Evolutionary conservation across 2,329 filamentous ascomycete species (phyloP).

Genomic region (Cladophialophora exuberans): DNA sequence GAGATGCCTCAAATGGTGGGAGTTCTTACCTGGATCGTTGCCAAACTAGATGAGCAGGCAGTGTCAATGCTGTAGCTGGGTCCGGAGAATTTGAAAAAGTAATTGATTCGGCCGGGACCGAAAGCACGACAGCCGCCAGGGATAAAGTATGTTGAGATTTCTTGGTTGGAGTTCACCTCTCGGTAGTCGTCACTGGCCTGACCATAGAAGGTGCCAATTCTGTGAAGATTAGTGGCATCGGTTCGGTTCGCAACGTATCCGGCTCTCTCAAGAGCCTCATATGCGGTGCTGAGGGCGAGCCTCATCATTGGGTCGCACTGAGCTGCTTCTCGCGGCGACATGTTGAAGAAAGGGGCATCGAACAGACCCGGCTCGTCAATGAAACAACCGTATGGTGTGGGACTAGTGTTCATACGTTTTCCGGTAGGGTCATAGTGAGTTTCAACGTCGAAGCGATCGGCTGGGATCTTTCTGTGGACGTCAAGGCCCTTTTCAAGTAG

Average conservation of each 20-base stretch:
- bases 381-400: conserved; percentile 41
- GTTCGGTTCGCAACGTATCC: conserved; percentile 70
- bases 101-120: conserved; percentile 49
- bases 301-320: conserved; percentile 53
- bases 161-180: conserved; percentile 33
- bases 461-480: conserved; percentile 35
- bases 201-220: conserved; percentile 68
- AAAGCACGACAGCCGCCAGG: conserved; percentile 30
- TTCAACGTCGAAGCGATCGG: conserved; percentile 40
- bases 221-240: conserved; percentile 59
- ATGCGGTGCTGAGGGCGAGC: conserved; percentile 68
- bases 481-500: conserved; percentile 40
- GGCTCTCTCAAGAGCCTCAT: conserved; percentile 75
- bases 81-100: conserved; percentile 70
- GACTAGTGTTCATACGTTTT: conserved; percentile 39
- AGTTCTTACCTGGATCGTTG: conserved; percentile 53
- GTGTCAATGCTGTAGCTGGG: conserved; percentile 69
- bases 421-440: conserved; percentile 41
- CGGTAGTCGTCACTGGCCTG: conserved; percentile 34
- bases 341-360: conserved; percentile 47
- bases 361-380: conserved; percentile 44
- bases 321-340: conserved; percentile 35
- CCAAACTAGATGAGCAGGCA: conserved; percentile 69
- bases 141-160: conserved; percentile 35
- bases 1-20: no score